A percentile compares a stretch with the other conserved stretches of the same genome.
phyloP scores from a whole-genome alignment of 495 filamentous ascomycete genomes.

The Baudoinia panamericana region DNA sequence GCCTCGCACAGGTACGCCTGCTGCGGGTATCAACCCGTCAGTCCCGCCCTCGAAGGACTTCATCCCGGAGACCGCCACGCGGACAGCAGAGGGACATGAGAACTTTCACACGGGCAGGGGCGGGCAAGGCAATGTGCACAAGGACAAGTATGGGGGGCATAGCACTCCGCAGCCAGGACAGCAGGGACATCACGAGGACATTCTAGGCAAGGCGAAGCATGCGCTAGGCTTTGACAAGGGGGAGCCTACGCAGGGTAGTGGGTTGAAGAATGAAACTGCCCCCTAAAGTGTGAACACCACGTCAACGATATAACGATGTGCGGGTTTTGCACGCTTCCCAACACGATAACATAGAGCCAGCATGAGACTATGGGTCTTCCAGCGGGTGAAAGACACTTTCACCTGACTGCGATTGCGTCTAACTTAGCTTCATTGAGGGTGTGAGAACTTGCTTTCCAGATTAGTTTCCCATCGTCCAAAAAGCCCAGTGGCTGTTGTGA shows the following conservation, averaged over 20 bases:
- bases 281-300: not conserved
- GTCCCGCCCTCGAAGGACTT: conserved; percentile 19
- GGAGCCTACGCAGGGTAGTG: not conserved
- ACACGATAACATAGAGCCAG: too few species aligned
- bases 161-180: conserved; percentile 20
- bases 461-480: too few species aligned
- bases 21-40: conserved; percentile 1
- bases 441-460: too few species aligned
- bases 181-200: conserved; percentile 7
- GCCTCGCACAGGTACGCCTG: not conserved
- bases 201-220: conserved; percentile 30
- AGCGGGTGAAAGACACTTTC: too few species aligned
- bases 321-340: too few species aligned
- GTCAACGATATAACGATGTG: too few species aligned
- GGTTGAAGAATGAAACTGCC: not conserved
- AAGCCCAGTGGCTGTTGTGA: too few species aligned
- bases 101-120: conserved; percentile 33
- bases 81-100: conserved; percentile 23
- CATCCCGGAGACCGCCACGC: conserved; percentile 27
- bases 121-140: conserved; percentile 28
- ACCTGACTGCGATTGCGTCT: too few species aligned
- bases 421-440: too few species aligned
- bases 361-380: too few species aligned
- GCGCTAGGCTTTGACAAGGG: conserved; percentile 12
- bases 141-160: conserved; percentile 31